Percentiles rank a stretch among this genome's conserved stretches.
Conservation (phyloP, 139 green algal genomes). For the Chlorella sorokiniana region DNA sequence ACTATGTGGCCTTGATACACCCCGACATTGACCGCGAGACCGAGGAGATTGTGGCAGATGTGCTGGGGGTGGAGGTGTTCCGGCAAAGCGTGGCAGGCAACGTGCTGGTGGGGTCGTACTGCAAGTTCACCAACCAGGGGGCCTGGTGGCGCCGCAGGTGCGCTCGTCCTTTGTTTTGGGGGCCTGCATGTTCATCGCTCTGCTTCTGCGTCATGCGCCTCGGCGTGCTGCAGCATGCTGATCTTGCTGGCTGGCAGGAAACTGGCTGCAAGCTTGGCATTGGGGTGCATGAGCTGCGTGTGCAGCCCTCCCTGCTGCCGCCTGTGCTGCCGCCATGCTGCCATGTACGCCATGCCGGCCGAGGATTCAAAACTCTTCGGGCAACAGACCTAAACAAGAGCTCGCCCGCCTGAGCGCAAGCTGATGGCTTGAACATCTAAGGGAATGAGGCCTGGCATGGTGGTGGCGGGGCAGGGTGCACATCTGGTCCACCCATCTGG, state of each 20-base stretch:
- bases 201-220: too few species aligned
- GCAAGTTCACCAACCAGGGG: conserved; percentile 95
- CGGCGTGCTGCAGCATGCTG: background rate
- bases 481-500: too few species aligned
- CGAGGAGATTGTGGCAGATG: conserved; percentile 92
- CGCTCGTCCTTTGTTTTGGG: background rate
- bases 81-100: conserved; percentile 95
- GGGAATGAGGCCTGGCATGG: too few species aligned
- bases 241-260: background rate
- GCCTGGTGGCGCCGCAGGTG: conserved; percentile 67
- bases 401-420: conserved; percentile 2
- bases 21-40: conserved; percentile 97
- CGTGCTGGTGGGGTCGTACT: conserved; percentile 94
- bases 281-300: too few species aligned
- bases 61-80: conserved; percentile 99
- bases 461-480: too few species aligned
- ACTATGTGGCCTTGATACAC: conserved; percentile 98
- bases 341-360: background rate
- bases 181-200: background rate
- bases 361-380: background rate
- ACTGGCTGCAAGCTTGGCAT: background rate
- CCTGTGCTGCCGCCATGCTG: background rate
- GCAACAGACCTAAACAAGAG: conserved; percentile 1
- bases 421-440: conserved; percentile 7
- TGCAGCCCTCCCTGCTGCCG: too few species aligned